These are phyloP conservation scores for Colletotrichum siamense DNA, from an alignment of 2,329 filamentous ascomycete genomes.

Conservation along the genomic window DNA sequence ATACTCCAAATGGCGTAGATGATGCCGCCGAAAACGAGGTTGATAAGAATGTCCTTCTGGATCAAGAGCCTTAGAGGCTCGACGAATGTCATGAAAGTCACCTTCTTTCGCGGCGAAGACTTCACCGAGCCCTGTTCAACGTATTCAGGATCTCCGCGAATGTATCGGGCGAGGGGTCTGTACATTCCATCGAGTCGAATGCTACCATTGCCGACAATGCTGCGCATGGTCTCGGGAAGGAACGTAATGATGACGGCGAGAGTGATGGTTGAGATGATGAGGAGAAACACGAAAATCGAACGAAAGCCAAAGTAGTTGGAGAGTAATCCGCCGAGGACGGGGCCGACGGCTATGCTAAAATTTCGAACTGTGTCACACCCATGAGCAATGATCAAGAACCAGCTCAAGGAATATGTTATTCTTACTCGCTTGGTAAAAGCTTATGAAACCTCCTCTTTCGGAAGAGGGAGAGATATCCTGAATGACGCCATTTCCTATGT, in stretches of 20 bases:
- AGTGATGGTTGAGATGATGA: neutral
- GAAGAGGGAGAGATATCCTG: slow-evolving; percentile 33
- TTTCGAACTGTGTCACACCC: slow-evolving; percentile 25
- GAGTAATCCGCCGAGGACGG: slow-evolving; percentile 36
- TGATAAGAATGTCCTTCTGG: slow-evolving; percentile 48
- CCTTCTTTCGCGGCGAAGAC: slow-evolving; percentile 12
- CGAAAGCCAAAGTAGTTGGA: slow-evolving; percentile 31
- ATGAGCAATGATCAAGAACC: neutral
- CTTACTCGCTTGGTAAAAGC: slow-evolving; percentile 36
- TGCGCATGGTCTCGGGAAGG: slow-evolving; percentile 32
- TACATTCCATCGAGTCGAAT: slow-evolving; percentile 27
- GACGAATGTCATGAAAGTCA: slow-evolving; percentile 35
- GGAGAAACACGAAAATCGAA: slow-evolving; percentile 31
- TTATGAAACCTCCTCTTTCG: slow-evolving; percentile 33
- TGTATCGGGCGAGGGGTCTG: slow-evolving; percentile 24
- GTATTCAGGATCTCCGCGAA: slow-evolving; percentile 16
- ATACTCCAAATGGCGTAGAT: slow-evolving; percentile 49
- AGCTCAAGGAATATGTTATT: neutral
- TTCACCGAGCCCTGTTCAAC: slow-evolving; percentile 12
- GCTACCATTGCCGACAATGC: slow-evolving; percentile 31
- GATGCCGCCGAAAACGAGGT: slow-evolving; percentile 44
- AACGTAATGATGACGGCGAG: slow-evolving; percentile 24
- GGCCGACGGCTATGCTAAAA: slow-evolving; percentile 35
- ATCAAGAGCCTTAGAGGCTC: slow-evolving; percentile 41
- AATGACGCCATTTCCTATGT: slow-evolving; percentile 35